These are phyloP conservation scores for Monosporozyma unispora DNA, from an alignment of 805 yeast species.

Conservation along the genomic window DNA sequence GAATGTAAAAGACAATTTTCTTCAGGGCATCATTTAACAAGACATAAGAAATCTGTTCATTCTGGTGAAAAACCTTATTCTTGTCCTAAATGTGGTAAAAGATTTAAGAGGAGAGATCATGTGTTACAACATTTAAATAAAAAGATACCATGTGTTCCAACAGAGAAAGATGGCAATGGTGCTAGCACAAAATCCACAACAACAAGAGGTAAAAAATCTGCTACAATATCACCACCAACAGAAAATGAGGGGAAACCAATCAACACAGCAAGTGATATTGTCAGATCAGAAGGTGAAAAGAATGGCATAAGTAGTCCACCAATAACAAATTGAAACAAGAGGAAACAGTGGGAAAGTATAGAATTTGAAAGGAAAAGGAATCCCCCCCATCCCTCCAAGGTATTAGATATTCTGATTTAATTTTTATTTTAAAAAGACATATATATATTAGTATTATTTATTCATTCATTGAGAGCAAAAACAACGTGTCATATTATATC, in stretches of 20 bases:
- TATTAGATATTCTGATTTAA: not conserved
- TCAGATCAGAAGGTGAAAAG: not conserved
- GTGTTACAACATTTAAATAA: slow-evolving; percentile 31
- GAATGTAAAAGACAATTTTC: slow-evolving; percentile 31
- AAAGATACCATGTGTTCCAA: slow-evolving; percentile 27
- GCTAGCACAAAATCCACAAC: not conserved
- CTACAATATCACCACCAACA: not conserved
- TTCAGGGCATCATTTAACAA: slow-evolving; percentile 32
- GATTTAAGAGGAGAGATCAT: slow-evolving; percentile 32
- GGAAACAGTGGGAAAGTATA: not conserved
- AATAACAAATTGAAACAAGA: not conserved
- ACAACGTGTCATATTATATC: not conserved
- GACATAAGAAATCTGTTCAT: slow-evolving; percentile 33
- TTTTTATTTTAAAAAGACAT: not conserved
- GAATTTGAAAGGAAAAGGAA: too few relatives aligned
- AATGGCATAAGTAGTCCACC: not conserved
- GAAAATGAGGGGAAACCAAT: not conserved
- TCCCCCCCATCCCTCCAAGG: too few relatives aligned
- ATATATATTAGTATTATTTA: not conserved
- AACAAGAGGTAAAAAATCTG: not conserved
- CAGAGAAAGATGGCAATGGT: not conserved
- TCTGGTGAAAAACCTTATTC: slow-evolving; percentile 33
- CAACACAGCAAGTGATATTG: not conserved
- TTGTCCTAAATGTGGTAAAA: slow-evolving; percentile 32
- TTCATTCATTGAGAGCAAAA: not conserved